A percentile compares a stretch with the other conserved stretches of the same genome.
These are phyloP conservation scores for Decorospora gaudefroyi DNA, from an alignment of 2,329 filamentous ascomycete genomes.

Conservation along the genomic window DNA sequence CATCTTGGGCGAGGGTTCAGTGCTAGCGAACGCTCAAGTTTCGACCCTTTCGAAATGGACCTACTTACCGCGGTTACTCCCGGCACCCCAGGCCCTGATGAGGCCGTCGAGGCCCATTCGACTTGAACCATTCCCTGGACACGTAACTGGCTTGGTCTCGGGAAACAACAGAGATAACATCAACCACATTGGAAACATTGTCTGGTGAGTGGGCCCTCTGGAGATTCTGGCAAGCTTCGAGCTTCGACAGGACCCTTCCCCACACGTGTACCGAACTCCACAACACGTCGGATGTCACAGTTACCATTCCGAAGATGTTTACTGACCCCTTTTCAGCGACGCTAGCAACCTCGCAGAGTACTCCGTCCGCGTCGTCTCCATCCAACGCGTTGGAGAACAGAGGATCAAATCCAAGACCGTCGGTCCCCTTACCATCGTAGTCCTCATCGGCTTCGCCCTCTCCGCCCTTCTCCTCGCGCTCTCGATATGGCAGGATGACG, in stretches of 20 bases:
- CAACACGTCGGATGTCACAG: background rate
- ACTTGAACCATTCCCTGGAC: constrained; percentile 48
- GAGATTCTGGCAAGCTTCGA: background rate
- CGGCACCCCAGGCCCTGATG: constrained; percentile 57
- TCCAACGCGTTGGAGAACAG: constrained; percentile 39
- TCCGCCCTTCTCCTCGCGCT: constrained; percentile 51
- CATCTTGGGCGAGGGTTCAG: constrained; percentile 57
- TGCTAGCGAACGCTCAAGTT: constrained; percentile 57
- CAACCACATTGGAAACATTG: constrained; percentile 56
- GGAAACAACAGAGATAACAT: constrained; percentile 54
- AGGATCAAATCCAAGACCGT: constrained; percentile 52
- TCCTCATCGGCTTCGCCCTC: constrained; percentile 53
- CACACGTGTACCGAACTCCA: constrained; percentile 10
- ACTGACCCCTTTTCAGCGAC: constrained; percentile 31
- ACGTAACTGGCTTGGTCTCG: constrained; percentile 54
- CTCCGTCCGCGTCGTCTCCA: constrained; percentile 50
- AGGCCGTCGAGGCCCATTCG: constrained; percentile 51
- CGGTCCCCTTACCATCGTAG: constrained; percentile 53
- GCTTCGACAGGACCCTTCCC: constrained; percentile 9
- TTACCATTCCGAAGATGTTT: constrained; percentile 2
- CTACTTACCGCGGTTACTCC: constrained; percentile 56
- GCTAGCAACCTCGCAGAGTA: constrained; percentile 44
- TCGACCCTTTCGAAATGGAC: constrained; percentile 56
- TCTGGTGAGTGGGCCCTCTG: constrained; percentile 43
- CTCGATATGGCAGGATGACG: constrained; percentile 54